phyloP scores from a whole-genome alignment of 148 eudicot genomes.

The Chenopodium suecicum region DNA sequence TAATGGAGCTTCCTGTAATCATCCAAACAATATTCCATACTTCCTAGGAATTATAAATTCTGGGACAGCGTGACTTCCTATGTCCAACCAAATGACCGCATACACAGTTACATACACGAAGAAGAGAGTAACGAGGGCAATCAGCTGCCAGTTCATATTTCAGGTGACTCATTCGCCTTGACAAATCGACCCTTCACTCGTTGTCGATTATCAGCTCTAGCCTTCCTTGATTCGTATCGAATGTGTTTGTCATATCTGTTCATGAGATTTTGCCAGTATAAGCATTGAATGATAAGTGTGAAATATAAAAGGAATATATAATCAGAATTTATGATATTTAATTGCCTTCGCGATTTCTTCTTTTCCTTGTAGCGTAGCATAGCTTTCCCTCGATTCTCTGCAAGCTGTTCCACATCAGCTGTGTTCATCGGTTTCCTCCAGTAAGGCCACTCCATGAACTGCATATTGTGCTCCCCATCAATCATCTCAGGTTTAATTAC shows the following conservation, averaged over 20 bases:
- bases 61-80: not conserved
- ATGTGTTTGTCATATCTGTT: constrained; percentile 35
- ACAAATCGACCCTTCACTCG: constrained; percentile 36
- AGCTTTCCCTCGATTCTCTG: constrained; percentile 36
- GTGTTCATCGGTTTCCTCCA: constrained; percentile 30
- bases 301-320: not conserved
- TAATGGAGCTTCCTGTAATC: not conserved
- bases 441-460: constrained; percentile 30
- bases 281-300: not conserved
- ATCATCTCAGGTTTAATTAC: constrained; percentile 18
- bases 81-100: not conserved
- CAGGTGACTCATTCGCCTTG: constrained; percentile 19
- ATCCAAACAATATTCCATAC: not conserved
- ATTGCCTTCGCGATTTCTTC: constrained; percentile 35
- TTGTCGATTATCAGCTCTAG: constrained; percentile 32
- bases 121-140: not conserved
- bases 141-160: constrained; percentile 5
- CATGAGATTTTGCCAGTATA: not conserved
- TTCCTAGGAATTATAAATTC: not conserved
- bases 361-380: constrained; percentile 38
- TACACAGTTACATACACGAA: not conserved
- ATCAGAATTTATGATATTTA: not conserved
- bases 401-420: constrained; percentile 28
- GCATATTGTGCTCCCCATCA: constrained; percentile 26
- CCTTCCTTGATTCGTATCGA: constrained; percentile 37